A percentile compares a stretch with the other conserved stretches of the same genome.
Conservation (phyloP, 371 early-diverging fungal genomes). For the Actinomortierella wolfii region DNA sequence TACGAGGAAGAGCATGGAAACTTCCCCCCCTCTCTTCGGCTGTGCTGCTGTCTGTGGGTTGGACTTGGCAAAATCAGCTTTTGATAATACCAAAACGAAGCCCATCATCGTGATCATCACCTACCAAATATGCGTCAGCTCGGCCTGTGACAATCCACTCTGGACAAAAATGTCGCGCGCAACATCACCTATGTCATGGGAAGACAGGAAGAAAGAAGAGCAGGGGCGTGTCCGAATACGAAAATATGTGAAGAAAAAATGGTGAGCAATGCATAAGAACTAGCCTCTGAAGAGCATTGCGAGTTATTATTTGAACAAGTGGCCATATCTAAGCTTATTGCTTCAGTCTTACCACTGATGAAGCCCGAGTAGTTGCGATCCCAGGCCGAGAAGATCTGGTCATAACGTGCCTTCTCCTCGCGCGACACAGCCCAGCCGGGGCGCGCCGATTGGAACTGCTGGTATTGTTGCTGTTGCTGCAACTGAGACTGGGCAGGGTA, state of each 20-base stretch:
- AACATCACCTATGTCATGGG: constrained; percentile 56
- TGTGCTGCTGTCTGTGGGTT: neutral
- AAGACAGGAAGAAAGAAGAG: neutral
- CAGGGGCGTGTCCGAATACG: neutral
- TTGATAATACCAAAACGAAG: too few relatives aligned
- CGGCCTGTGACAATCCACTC: constrained; percentile 78
- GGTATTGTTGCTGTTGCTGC: constrained; percentile 18
- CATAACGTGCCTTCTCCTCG: constrained; percentile 81
- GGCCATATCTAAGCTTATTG: constrained; percentile 12
- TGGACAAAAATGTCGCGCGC: constrained; percentile 86
- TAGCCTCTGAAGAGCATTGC: too few relatives aligned
- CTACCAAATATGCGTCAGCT: constrained; percentile 88
- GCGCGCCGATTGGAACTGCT: constrained; percentile 38
- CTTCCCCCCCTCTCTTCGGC: neutral
- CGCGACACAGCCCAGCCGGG: constrained; percentile 79
- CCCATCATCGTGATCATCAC: constrained; percentile 5
- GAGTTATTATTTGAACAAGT: too few relatives aligned
- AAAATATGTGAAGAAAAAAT: neutral
- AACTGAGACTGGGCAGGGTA: neutral
- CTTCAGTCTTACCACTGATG: constrained; percentile 63
- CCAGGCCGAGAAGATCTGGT: constrained; percentile 87
- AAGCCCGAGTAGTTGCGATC: constrained; percentile 79
- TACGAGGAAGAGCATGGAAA: neutral
- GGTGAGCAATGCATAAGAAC: too few relatives aligned
- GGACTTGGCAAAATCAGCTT: too few relatives aligned